Evolutionary conservation across 2,329 filamentous ascomycete species (phyloP).

Genomic region (Ascochyta lentis): DNA sequence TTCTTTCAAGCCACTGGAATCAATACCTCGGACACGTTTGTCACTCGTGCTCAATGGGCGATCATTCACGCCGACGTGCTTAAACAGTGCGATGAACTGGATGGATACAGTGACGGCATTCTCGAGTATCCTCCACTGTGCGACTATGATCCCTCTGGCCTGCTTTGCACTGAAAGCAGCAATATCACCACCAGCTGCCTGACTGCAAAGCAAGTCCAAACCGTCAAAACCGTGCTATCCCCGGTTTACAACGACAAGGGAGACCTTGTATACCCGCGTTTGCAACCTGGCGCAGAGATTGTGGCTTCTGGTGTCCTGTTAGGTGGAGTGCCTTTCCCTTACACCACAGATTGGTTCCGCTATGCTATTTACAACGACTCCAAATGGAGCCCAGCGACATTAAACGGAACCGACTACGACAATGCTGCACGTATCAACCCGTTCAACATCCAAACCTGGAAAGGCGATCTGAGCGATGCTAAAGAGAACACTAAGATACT

Average conservation of each 20-base stretch:
- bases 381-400: conserved; percentile 49
- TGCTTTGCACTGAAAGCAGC: conserved; percentile 44
- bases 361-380: conserved; percentile 58
- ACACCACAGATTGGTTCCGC: conserved; percentile 57
- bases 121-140: conserved; percentile 57
- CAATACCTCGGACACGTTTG: conserved; percentile 45
- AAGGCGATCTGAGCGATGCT: conserved; percentile 49
- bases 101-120: conserved; percentile 58
- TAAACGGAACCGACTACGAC: conserved; percentile 52
- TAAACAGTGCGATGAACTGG: conserved; percentile 58
- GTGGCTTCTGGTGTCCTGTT: conserved; percentile 48
- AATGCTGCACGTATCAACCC: conserved; percentile 47
- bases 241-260: conserved; percentile 54
- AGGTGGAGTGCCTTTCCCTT: conserved; percentile 51
- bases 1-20: conserved; percentile 40
- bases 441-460: conserved; percentile 50
- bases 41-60: conserved; percentile 50
- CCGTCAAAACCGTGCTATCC: conserved; percentile 53
- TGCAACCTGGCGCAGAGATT: conserved; percentile 58
- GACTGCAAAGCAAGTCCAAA: conserved; percentile 52
- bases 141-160: conserved; percentile 50
- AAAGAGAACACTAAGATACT: conserved; percentile 55
- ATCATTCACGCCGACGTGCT: conserved; percentile 52
- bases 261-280: conserved; percentile 57
- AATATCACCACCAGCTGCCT: conserved; percentile 51